Evolutionary conservation across 768 basidiomycete genomes (phyloP), one percentile per base, ranked within the genome.

Genomic region (Suillus paluster): DNA sequence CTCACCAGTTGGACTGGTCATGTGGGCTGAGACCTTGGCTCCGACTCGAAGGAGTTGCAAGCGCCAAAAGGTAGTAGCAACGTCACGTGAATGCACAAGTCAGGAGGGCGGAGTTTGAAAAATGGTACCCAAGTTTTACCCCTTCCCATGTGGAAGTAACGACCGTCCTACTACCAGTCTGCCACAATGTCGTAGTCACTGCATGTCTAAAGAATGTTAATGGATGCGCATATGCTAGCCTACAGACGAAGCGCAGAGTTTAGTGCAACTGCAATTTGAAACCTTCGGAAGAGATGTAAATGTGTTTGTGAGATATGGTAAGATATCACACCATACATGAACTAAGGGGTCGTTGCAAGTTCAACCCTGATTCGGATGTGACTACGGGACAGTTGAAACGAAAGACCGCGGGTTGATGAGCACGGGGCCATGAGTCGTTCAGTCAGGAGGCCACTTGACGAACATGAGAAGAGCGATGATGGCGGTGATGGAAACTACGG

Each of bases 161-260:
- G n/a, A n/a, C n/a, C n/a, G n/a, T n/a, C n/a, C n/a, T n/a, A n/a
- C n/a, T n/a, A 17, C 48, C 17, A n/a, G n/a, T 19, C 25, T 27
- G 27, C 27, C 48, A 27, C 5, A 49, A 25, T 30, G 27, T 27
- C 48, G 17, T 49, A 11, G 48, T 49, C 19, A 27, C 9, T 5
- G 61, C 27, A 30, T 30, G 48, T 30, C 10, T 30, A 5, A 27
- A 30, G 9, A 30, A 10, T 19, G 25, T 27, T 19, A 11, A 30
- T 5, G 2, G 12, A n/a, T 39, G 38, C 7, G 5, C 14, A 71
- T n/a, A n/a, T n/a, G n/a, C n/a, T n/a, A n/a, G n/a, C 81, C 63
- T 67, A 82, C 79, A 82, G 64, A 45, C 67, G 62, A 15, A 83
- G 70, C n/a, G n/a, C 63, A 5, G 80, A 80, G 66, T 81, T 83